Evolutionary conservation across 176 grass and related monocot species (phyloP), one percentile per base, ranked within the genome.

Genomic region (Carex parvula): DNA sequence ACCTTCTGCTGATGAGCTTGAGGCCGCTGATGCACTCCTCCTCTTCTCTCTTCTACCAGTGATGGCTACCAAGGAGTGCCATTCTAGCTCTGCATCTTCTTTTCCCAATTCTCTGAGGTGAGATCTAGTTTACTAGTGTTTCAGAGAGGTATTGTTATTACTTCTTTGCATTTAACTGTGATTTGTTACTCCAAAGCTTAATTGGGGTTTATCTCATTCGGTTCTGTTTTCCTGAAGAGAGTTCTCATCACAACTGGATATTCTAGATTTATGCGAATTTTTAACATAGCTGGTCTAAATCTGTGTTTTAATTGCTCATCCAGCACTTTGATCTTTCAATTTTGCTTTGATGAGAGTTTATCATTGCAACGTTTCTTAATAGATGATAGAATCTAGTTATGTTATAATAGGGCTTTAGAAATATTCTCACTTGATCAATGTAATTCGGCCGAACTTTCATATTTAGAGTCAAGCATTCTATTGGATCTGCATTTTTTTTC

Each of bases 1-100:
- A 21, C 80, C 81, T 69, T 83, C 81, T 68, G 20, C 81, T 17
- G 58, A 64, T 8, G 81, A 83, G 81, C 62, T 83, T 55, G 81
- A 83, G 62, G 81, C 81, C 2, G 81, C 81, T 68, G 60, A 83
- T 66, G 24, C 81, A 13, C 81, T 83, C 8, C 46, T 83, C 13
- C 61, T 67, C 21, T 65, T 83, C 62, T 83, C 81, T 4, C 41
- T 64, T 50, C 44, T 66, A 18, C 42, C 62, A 35, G 80, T 53
- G 9, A 83, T 52, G 62, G 41, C 41, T 69, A 17, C 39, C 48
- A 69, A 18, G 61, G 42, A 17, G 21, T 54, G 35, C 22, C n/a
- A 52, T 24, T 83, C 81, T 53, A 67, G 22, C 24, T 83, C 42
- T 21, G 39, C 20, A 69, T 83, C 81, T 48, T 66, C 20, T 29